Base-by-base conservation (phyloP, 1,139 yeast genomes). In the Kodamaea derodonti region DNA sequence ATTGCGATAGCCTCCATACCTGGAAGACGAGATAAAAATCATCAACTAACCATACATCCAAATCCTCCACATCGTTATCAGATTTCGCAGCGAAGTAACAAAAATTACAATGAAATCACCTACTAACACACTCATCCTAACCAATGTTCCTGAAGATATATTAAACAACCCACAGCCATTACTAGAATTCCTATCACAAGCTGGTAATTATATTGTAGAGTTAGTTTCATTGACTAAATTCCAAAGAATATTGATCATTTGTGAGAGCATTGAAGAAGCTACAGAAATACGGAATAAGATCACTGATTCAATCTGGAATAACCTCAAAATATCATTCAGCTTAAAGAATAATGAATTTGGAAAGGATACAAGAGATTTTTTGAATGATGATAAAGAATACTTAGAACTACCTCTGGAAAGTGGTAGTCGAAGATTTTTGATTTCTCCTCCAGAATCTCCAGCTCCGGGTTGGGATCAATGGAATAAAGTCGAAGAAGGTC, bases 391-490 rank as follows among this genome's bases (percentile, higher is more conserved):
- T 4, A 44, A 51, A 9, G 64, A 62, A 25, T 69, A 57, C 42
- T 51, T 69, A 37, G 73, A 68, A 42, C 49, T 69, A 15, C 75
- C 75, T 2, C 60, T 60, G 48, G 73, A 69, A 33, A 54, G 49
- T 13, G 67, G 64, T 8, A 56, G 63, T 32, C 54, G 61, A 32
- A 44, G 75, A 20, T 69, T 69, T 37, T 62, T 69, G 33, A 69
- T 69, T 18, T 66, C 72, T 17, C 75, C 75, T 1, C 75, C 75
- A 4, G 45, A 62, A n/a, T 66, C 72, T 7, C 75, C 75, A 1
- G 73, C 69, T 2, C 52, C 66, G 1, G 75, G 65, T 33, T 69
- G 75, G 75, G 62, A 68, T 42, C 65, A 66, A 39, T 69, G 69
- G 68, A 62, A 61, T 35, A 62, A 51, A 35, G 62, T 54, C 0